Percentiles rank a stretch among this genome's conserved stretches.
phyloP scores from a whole-genome alignment of 1,284 basidiomycete genomes.

The Trichosporon asahii region DNA sequence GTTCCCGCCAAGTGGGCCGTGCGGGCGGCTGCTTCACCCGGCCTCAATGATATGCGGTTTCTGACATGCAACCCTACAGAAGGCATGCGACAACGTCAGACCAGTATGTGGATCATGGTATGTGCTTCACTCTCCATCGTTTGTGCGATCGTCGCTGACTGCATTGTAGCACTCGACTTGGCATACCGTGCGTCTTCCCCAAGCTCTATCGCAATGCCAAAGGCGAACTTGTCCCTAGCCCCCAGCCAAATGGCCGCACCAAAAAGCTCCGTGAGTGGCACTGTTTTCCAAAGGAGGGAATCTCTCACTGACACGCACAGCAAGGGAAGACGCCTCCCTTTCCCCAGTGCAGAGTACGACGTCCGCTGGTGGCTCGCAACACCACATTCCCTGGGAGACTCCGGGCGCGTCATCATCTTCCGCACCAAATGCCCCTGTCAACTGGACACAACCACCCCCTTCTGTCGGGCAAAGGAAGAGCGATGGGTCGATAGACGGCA shows the following conservation, averaged over 20 bases:
- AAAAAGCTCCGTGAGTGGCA: conserved; percentile 24
- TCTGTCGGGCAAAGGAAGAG: background rate
- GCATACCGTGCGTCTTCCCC: conserved; percentile 30
- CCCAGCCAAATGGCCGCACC: conserved; percentile 30
- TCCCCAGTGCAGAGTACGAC: conserved; percentile 8
- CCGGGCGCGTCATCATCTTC: conserved; percentile 4
- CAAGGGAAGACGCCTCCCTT: background rate
- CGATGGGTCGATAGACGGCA: background rate
- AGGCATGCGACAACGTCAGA: conserved; percentile 25
- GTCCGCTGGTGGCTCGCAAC: conserved; percentile 5
- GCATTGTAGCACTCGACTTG: conserved; percentile 19
- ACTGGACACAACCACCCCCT: conserved; percentile 1
- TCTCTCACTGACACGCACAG: background rate
- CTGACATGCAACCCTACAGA: conserved; percentile 20
- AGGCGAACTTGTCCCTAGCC: conserved; percentile 28
- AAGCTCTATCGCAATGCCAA: conserved; percentile 27
- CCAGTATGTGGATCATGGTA: conserved; percentile 28
- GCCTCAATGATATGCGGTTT: background rate
- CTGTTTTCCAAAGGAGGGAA: background rate
- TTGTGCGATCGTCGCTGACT: background rate
- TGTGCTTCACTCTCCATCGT: background rate
- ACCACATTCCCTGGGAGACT: conserved; percentile 9
- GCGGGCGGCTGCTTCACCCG: conserved; percentile 9
- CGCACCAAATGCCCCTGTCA: background rate
- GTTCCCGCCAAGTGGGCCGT: background rate